Evolutionary conservation across 306 rosid genomes (phyloP), one percentile per base, ranked within the genome.

Genomic region (Lathyrus sativus): DNA sequence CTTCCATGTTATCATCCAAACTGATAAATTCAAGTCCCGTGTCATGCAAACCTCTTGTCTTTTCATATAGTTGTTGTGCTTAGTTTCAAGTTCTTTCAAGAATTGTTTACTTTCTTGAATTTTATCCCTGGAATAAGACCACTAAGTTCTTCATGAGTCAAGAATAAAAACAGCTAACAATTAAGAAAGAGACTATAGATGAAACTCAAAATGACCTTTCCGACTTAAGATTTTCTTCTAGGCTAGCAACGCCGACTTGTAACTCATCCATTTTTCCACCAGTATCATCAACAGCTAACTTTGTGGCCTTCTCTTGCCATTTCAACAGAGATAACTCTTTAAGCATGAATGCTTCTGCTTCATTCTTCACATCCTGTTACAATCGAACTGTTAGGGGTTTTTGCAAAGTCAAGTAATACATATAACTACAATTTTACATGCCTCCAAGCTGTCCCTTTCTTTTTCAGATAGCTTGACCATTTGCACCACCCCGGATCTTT

Each of bases 381-480:
- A 76, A 22, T 44, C 74, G 41, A 83, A 65, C 53, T 56, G 38
- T 61, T 33, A 75, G 41, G 19, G 26, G 69, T 49, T 64, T 42
- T 57, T 29, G 42, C 61, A 76, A 50, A 14, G 46, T 67, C 38
- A 65, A 37, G 67, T 53, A 55, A 48, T 41, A 14, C 29, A 62
- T 64, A 17, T 8, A 65, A 28, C 50, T 73, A 70, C 48, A 78
- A 78, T 49, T 70, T 50, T 73, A 74, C 81, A 9, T 81, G 80
- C 99, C 97, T 93, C 99, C 83, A 90, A 83, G 68, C 88, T 70
- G 71, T 93, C 95, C 80, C 91, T 93, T 84, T 93, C 97, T 83
- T 90, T 93, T 85, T 90, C 99, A 10, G 99, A 88, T 70, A 93
- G 84, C 89, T 90, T 93, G 66, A 93, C 99, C 96, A 93, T 93